Percentiles rank a stretch among this genome's conserved stretches.
Conservation (phyloP, 208 protist genomes). For the Leishmania arabica region DNA sequence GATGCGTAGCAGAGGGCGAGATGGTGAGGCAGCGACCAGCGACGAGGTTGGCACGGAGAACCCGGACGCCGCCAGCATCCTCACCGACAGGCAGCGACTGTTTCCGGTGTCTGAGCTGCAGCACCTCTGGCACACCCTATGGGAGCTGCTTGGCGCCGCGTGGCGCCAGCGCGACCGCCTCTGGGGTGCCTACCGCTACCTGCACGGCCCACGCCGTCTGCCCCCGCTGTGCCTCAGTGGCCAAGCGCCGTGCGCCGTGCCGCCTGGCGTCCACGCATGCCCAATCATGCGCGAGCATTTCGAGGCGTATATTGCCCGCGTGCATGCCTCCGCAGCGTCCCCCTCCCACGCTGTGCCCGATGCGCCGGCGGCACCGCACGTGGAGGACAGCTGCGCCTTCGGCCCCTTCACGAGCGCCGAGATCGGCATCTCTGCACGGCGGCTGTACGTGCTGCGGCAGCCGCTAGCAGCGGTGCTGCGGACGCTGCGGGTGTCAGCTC, state of each 20-base stretch:
- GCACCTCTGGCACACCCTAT: slow-evolving; percentile 63
- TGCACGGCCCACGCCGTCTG: slow-evolving; percentile 24
- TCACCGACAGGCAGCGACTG: background rate
- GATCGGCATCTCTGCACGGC: slow-evolving; percentile 46
- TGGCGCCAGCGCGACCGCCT: slow-evolving; percentile 75
- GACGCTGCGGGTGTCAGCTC: slow-evolving; percentile 41
- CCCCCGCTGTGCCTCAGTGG: slow-evolving; percentile 19
- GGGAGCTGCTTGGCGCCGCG: slow-evolving; percentile 57
- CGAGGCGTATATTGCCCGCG: slow-evolving; percentile 7
- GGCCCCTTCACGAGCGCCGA: slow-evolving; percentile 62
- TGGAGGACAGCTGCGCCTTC: slow-evolving; percentile 61
- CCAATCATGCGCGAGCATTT: slow-evolving; percentile 24
- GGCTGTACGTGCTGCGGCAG: slow-evolving; percentile 51
- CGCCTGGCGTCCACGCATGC: slow-evolving; percentile 28
- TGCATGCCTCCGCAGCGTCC: background rate
- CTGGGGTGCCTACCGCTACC: slow-evolving; percentile 48
- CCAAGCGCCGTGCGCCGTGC: slow-evolving; percentile 8
- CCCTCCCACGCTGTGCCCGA: background rate
- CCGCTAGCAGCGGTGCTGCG: slow-evolving; percentile 53
- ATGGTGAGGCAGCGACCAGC: background rate
- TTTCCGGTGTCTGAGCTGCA: slow-evolving; percentile 27
- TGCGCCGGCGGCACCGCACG: background rate
- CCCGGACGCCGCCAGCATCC: background rate
- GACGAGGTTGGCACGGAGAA: background rate
- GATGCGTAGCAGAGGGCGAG: background rate